Base-by-base conservation (phyloP, 257 asterid species). In the Gentiana macrophylla region DNA sequence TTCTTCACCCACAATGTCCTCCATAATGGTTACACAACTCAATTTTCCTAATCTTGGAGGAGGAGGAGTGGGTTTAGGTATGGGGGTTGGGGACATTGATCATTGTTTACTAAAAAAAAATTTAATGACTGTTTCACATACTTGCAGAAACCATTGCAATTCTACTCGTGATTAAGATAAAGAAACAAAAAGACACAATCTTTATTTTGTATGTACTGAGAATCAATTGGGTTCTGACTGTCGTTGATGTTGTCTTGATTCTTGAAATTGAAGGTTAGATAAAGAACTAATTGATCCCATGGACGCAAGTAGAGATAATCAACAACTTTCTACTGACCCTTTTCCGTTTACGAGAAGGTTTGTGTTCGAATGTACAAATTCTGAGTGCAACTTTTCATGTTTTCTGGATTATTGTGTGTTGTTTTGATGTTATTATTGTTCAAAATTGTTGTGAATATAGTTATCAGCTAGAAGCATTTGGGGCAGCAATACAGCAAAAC, bases 381-480 rank as follows among this genome's bases (percentile, higher is more conserved):
- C 24, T 44, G 24, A 0, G 41, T 55, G 12, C 8, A 44, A 9
- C 11, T 51, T 11, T 45, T 6, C 67, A n/a, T 45, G 5, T 5
- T 2, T 36, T n/a, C 36, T 15, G 8, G 8, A 53, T 36, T 52
- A 24, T 7, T 10, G 34, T 32, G 12, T 57, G 5, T 6, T 50
- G 34, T 41, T 37, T 50, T 64, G 41, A 48, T 55, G 6, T 37
- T n/a, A 6, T 56, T 37, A 41, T n/a, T n/a, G n/a, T n/a, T n/a
- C n/a, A n/a, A n/a, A n/a, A n/a, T n/a, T n/a, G n/a, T n/a, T 7
- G 45, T 33, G 33, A 58, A 65, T 58, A 66, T 61, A 89, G 97
- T 60, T 86, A 89, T 73, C 93, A 89, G 63, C 60, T 83, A 70
- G 97, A 89, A 59, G 97, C 95, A 4, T 61, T 89, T 57, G 94